Percentiles rank a stretch among this genome's conserved stretches.
These are phyloP conservation scores for Tubosaeta sp. DNA, from an alignment of 768 basidiomycete species.

Conservation along the genomic window DNA sequence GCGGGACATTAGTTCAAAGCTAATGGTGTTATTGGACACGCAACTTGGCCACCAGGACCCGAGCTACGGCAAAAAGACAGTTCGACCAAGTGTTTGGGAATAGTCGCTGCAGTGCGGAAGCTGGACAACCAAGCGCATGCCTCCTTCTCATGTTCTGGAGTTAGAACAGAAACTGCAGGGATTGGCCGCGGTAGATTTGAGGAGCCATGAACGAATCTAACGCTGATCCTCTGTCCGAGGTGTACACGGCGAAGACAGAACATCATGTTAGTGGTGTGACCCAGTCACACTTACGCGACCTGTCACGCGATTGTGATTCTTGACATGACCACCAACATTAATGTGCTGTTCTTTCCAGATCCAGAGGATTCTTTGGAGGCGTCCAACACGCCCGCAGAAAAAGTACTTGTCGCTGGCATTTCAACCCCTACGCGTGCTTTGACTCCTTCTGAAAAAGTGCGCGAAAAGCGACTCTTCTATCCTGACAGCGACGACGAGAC, in stretches of 20 bases:
- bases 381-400: background rate
- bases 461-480: slow-evolving; percentile 36
- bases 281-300: too few relatives aligned
- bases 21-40: slow-evolving; percentile 5
- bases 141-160: slow-evolving; percentile 38
- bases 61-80: slow-evolving; percentile 74
- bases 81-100: slow-evolving; percentile 54
- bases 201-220: slow-evolving; percentile 21
- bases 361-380: slow-evolving; percentile 47
- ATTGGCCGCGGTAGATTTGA: slow-evolving; percentile 39
- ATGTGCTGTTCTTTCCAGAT: slow-evolving; percentile 53
- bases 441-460: slow-evolving; percentile 10
- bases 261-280: background rate
- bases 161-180: slow-evolving; percentile 36
- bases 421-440: background rate
- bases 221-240: background rate
- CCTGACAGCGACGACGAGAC: slow-evolving; percentile 44
- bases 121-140: slow-evolving; percentile 53
- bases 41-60: slow-evolving; percentile 81
- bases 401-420: background rate
- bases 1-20: background rate
- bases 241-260: background rate
- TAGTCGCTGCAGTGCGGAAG: slow-evolving; percentile 39
- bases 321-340: slow-evolving; percentile 9
- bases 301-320: too few relatives aligned